Evolutionary conservation across 2,329 filamentous ascomycete genomes (phyloP), one percentile per base, ranked within the genome.

Genomic region (Xylariales sp.): DNA sequence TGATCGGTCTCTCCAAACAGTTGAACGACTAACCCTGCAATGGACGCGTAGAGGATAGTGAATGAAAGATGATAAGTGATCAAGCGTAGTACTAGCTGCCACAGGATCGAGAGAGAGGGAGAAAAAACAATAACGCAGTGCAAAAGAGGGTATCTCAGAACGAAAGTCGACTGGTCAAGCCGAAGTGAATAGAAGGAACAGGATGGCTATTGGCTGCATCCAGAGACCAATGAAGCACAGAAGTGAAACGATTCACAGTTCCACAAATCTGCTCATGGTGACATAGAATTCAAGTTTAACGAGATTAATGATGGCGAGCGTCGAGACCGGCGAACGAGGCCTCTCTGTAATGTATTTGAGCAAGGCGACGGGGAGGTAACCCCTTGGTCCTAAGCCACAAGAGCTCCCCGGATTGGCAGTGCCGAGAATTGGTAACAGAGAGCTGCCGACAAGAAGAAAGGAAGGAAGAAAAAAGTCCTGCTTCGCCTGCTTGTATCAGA

Each of bases 181-280:
- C 25, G n/a, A 19, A 19, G 20, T 19, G 17, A 23, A 29, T n/a
- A 13, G 18, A 17, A 19, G 6, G 25, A 15, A 17, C 24, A 20
- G 19, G 13, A 6, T 20, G 20, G 5, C 5, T 17, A 33, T 13
- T 19, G 5, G 15, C 29, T 11, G 15, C 12, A 17, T 13, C 8
- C 18, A 16, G 23, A 20, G 23, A 21, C 10, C 12, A 20, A 16
- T 20, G 17, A 33, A 24, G 37, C 33, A 39, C 21, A 30, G 33
- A 21, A 30, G 25, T n/a, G 35, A 20, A 39, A 33, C 33, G 29
- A 33, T 17, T 27, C 25, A 39, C 12, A 33, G 37, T 39, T 21
- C 29, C 29, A 39, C 37, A 32, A 28, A 39, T n/a, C 12, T 13
- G 29, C 20, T 21, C 37, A 39, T 39, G 23, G 29, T 39, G 15